Percentiles rank a stretch among this genome's conserved stretches.
phyloP scores from a whole-genome alignment of 2,329 filamentous ascomycete species.

The Trichothecium roseum region DNA sequence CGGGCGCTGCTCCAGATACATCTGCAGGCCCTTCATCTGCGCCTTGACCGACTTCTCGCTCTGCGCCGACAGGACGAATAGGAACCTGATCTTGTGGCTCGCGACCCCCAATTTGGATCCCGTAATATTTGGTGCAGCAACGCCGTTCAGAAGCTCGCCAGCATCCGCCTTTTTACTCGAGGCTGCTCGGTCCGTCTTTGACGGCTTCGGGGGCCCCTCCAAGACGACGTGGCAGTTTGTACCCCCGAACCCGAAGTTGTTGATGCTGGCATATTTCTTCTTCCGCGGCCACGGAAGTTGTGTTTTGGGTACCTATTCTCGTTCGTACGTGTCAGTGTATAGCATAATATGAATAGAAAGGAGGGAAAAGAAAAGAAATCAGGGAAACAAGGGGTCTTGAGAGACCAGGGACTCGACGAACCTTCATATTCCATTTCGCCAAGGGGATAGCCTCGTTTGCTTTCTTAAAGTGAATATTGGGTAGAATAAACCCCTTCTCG shows the following conservation, averaged over 20 bases:
- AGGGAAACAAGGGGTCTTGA: no score
- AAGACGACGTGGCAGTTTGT: slow-evolving; percentile 32
- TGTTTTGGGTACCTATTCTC: slow-evolving; percentile 17
- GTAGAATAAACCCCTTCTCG: slow-evolving; percentile 37
- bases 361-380: no score
- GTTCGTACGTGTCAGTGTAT: no score
- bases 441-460: slow-evolving; percentile 38
- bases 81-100: slow-evolving; percentile 11
- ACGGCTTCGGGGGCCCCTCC: slow-evolving; percentile 11
- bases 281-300: slow-evolving; percentile 34
- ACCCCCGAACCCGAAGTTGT: slow-evolving; percentile 36
- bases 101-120: slow-evolving; percentile 8
- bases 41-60: slow-evolving; percentile 22
- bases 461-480: slow-evolving; percentile 38
- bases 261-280: slow-evolving; percentile 40
- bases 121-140: slow-evolving; percentile 24
- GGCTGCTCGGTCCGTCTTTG: neutral
- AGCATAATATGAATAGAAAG: no score
- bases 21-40: slow-evolving; percentile 19
- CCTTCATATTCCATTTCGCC: slow-evolving; percentile 38
- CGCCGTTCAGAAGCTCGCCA: neutral
- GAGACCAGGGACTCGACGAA: no score
- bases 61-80: slow-evolving; percentile 32
- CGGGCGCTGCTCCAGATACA: slow-evolving; percentile 29
- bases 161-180: no score